Evolutionary conservation across 169 alveolate species (phyloP).

Genomic region (Plasmodium vivax): DNA sequence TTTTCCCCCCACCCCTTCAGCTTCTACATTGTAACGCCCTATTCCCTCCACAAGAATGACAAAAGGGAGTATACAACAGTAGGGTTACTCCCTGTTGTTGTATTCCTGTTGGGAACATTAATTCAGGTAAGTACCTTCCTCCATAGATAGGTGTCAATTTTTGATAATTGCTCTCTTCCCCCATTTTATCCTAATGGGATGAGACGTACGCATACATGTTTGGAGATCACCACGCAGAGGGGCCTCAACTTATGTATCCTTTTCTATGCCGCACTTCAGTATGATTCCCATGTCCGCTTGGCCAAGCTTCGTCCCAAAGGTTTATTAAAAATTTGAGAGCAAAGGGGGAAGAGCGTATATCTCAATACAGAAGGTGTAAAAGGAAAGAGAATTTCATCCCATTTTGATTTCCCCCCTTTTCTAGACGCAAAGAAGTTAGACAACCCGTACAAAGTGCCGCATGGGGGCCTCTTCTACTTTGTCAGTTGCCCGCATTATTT

Average conservation of each 20-base stretch:
- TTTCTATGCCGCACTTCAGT: constrained; percentile 15
- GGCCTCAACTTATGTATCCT: neutral
- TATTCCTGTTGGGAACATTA: constrained; percentile 39
- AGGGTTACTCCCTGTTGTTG: constrained; percentile 1
- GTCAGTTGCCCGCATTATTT: constrained; percentile 89
- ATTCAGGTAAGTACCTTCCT: constrained; percentile 26
- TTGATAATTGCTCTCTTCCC: neutral
- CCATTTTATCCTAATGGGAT: neutral
- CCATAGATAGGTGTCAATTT: neutral
- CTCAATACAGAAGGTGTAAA: constrained; percentile 2
- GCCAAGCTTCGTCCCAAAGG: constrained; percentile 71
- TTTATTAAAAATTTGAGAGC: neutral
- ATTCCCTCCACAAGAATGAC: constrained; percentile 16
- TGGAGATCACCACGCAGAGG: neutral
- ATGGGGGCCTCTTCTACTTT: constrained; percentile 83
- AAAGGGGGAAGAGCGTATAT: neutral
- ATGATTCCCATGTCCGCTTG: constrained; percentile 57
- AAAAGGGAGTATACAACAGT: neutral
- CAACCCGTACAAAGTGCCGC: constrained; percentile 81
- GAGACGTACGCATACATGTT: neutral
- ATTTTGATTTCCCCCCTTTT: neutral
- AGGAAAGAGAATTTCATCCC: neutral
- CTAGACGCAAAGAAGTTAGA: constrained; percentile 27
- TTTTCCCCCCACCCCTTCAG: neutral
- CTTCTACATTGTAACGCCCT: constrained; percentile 57